Conservation (phyloP, 768 basidiomycete genomes). For the Trametes coccinea region DNA sequence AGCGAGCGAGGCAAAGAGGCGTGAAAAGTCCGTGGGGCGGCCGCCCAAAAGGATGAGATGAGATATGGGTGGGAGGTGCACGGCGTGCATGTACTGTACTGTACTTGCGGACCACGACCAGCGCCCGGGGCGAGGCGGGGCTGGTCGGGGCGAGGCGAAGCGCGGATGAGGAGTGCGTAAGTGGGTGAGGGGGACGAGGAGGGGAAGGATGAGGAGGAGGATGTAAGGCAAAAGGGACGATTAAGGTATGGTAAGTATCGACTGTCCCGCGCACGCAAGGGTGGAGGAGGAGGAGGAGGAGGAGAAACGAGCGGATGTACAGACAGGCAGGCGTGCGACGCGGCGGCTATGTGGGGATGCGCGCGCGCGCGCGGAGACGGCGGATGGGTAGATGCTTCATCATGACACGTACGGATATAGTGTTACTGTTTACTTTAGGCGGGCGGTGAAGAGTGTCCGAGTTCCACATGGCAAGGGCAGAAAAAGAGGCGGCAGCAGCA, state of each 20-base stretch:
- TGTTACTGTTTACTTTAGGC: slow-evolving; percentile 23
- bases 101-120: background rate
- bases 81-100: background rate
- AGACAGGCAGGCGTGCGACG: background rate
- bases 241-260: background rate
- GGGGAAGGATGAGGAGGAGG: background rate
- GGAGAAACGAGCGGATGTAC: slow-evolving; percentile 11
- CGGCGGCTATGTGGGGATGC: no score
- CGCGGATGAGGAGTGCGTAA: background rate
- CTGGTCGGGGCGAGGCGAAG: background rate
- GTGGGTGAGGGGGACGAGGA: background rate
- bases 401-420: slow-evolving; percentile 15
- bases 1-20: background rate
- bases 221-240: background rate
- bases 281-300: background rate
- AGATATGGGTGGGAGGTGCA: no score
- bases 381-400: slow-evolving; percentile 1
- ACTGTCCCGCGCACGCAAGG: background rate
- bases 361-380: no score
- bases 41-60: background rate
- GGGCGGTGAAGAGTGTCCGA: background rate
- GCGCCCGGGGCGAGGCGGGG: background rate
- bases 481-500: background rate
- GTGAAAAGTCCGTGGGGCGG: background rate
- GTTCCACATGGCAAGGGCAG: slow-evolving; percentile 4